These are phyloP conservation scores for Trichomonas gallinae DNA, from an alignment of 208 protist species.

Conservation along the genomic window DNA sequence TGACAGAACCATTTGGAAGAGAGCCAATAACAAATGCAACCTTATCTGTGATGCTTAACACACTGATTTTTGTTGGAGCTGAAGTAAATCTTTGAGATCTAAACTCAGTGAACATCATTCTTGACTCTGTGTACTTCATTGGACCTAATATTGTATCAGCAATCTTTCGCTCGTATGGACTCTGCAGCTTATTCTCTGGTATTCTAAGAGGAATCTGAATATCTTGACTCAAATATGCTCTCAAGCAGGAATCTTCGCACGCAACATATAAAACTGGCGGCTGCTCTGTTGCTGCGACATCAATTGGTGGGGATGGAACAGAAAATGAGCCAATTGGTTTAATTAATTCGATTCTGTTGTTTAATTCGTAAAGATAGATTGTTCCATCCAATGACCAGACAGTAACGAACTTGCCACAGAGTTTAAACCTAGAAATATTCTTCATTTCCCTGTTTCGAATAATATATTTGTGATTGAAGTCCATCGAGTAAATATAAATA, in stretches of 20 bases:
- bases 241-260: not conserved
- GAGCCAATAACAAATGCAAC: not conserved
- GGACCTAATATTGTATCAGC: not conserved
- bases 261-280: not conserved
- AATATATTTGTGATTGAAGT: not conserved
- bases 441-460: not conserved
- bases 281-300: not conserved
- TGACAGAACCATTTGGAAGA: not conserved
- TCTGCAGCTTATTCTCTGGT: not conserved
- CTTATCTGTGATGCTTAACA: not conserved
- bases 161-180: not conserved
- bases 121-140: not conserved
- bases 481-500: not conserved
- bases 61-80: not conserved
- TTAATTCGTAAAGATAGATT: not conserved
- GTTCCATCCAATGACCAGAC: not conserved
- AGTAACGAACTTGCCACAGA: not conserved
- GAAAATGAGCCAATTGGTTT: not conserved
- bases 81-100: not conserved
- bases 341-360: not conserved
- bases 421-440: not conserved
- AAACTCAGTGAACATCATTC: not conserved
- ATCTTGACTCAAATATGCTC: not conserved
- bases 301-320: not conserved
- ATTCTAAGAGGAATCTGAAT: not conserved